phyloP scores from a whole-genome alignment of 805 yeast genomes.

The Suhomyces prunicola region DNA sequence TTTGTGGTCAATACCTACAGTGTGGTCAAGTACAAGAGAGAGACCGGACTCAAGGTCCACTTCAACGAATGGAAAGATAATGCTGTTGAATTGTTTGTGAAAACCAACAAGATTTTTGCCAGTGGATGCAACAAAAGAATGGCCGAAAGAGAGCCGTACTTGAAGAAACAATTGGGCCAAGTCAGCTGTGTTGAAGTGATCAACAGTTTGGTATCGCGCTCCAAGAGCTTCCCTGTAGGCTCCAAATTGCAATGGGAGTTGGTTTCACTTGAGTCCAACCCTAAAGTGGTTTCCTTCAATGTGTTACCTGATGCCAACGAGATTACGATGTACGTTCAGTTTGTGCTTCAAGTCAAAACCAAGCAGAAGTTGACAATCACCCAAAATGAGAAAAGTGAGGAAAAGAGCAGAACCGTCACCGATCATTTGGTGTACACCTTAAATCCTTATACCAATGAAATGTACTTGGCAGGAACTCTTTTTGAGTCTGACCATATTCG shows the following conservation, averaged over 20 bases:
- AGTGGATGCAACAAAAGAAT: conserved; percentile 34
- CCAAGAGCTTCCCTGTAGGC: conserved; percentile 49
- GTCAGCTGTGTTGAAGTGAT: conserved; percentile 33
- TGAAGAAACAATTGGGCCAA: conserved; percentile 38
- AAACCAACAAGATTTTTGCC: conserved; percentile 82
- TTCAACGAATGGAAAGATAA: conserved; percentile 84
- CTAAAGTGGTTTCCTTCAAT: conserved; percentile 69
- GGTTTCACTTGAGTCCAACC: conserved; percentile 62
- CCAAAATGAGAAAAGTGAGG: conserved; percentile 14
- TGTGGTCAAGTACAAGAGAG: conserved; percentile 45
- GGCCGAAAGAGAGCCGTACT: conserved; percentile 37
- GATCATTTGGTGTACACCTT: conserved; percentile 39
- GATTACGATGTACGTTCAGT: conserved; percentile 36
- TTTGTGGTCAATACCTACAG: conserved; percentile 65
- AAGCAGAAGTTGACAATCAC: conserved; percentile 34
- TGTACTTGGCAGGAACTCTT: conserved; percentile 39
- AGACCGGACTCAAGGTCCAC: conserved; percentile 41
- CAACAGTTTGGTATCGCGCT: conserved; percentile 29
- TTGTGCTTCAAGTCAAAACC: conserved; percentile 36
- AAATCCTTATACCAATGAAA: conserved; percentile 37
- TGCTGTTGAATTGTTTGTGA: conserved; percentile 73
- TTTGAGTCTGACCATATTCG: conserved; percentile 36
- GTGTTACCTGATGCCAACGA: conserved; percentile 52
- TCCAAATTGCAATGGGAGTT: conserved; percentile 73
- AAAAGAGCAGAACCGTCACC: conserved; percentile 27